These are phyloP conservation scores for Colletotrichum spinosum DNA, from an alignment of 2,329 filamentous ascomycete species.

Conservation along the genomic window DNA sequence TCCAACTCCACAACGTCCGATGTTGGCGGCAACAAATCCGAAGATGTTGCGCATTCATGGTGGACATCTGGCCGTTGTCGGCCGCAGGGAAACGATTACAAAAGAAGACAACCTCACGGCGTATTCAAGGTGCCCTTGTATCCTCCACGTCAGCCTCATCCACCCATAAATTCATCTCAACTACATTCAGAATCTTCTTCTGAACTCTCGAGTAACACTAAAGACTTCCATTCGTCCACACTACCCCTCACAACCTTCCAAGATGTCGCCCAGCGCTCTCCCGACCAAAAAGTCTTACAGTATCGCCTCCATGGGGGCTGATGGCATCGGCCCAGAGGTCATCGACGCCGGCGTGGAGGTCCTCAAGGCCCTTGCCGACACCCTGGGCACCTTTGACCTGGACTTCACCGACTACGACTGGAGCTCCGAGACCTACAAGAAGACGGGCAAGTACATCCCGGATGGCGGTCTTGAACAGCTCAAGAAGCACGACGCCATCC, in stretches of 20 bases:
- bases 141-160: background rate
- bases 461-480: slow-evolving; percentile 61
- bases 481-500: slow-evolving; percentile 44
- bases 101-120: slow-evolving; percentile 26
- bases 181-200: background rate
- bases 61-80: slow-evolving; percentile 28
- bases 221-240: too few species aligned
- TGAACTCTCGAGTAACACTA: background rate
- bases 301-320: slow-evolving; percentile 71
- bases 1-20: slow-evolving; percentile 21
- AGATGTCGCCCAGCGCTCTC: slow-evolving; percentile 36
- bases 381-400: slow-evolving; percentile 68
- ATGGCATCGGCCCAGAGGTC: slow-evolving; percentile 75
- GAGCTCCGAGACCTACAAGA: slow-evolving; percentile 75
- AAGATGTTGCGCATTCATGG: slow-evolving; percentile 10
- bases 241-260: background rate
- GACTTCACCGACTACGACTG: slow-evolving; percentile 74
- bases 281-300: slow-evolving; percentile 52
- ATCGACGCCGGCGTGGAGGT: slow-evolving; percentile 70
- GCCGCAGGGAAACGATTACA: slow-evolving; percentile 18
- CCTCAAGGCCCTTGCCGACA: slow-evolving; percentile 63
- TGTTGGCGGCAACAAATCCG: slow-evolving; percentile 10
- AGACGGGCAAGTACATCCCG: slow-evolving; percentile 73
- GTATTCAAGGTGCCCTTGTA: slow-evolving; percentile 1
- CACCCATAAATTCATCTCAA: background rate